phyloP scores from a whole-genome alignment of 2,329 filamentous ascomycete genomes.

The Alternaria burnsii region DNA sequence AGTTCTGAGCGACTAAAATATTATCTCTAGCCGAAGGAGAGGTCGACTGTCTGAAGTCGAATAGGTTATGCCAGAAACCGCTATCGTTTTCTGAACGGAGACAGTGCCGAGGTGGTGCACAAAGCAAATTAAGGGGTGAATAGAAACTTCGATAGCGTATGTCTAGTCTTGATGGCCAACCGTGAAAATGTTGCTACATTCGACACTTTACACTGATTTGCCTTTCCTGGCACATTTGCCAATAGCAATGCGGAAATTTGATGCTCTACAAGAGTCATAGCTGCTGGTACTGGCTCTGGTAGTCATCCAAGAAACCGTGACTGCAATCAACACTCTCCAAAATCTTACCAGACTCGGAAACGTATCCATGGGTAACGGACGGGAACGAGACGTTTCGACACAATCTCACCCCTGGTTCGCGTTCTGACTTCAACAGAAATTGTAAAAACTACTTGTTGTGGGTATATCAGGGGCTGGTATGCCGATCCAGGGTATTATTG shows the following conservation, averaged over 20 bases:
- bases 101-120: not conserved
- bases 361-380: conserved; percentile 1
- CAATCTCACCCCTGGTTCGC: conserved; percentile 2
- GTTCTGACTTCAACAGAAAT: not conserved
- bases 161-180: not conserved
- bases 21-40: no score
- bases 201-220: conserved; percentile 6
- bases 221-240: not conserved
- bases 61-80: no score
- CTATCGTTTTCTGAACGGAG: not conserved
- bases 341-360: not conserved
- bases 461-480: conserved; percentile 3
- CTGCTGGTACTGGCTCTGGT: not conserved
- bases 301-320: conserved; percentile 1
- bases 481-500: conserved; percentile 10
- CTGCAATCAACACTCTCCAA: not conserved
- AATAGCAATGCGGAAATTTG: not conserved
- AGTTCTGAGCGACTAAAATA: no score
- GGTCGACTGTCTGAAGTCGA: not conserved
- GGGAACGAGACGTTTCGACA: not conserved
- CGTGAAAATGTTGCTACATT: conserved; percentile 8
- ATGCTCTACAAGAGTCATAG: conserved; percentile 2
- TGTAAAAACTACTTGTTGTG: not conserved
- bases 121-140: conserved; percentile 1
- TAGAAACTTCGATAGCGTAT: not conserved